Base-by-base conservation (phyloP, 2,329 filamentous ascomycete species). In the Tolypocladium amazonense region DNA sequence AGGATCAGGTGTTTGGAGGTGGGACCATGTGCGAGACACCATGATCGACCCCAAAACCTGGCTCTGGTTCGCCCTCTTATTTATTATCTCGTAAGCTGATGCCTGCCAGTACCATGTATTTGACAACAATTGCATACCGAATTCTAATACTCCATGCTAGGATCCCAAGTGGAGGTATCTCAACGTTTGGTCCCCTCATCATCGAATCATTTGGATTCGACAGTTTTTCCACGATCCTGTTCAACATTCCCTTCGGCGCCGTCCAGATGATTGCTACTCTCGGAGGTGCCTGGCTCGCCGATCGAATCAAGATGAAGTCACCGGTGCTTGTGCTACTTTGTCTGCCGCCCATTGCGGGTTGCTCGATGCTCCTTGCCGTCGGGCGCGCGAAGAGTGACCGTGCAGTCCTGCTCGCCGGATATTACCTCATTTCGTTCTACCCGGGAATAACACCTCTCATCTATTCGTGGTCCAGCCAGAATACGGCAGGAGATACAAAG, bases 401-500 rank as follows among this genome's bases (percentile, higher is more conserved):
- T 52, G 81, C 72, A 0, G 71, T 80, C 1, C 69, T 85, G 7
- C 73, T 87, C 3, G 77, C 77, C 2, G 83, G 82, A 4, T 85
- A 83, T 64, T 84, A 84, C 62, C 75, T 82, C 7, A 78, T 84
- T n/a, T 84, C 81, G 0, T 80, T 84, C 3, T 86, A 84, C 61
- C 83, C 72, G 1, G 72, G 72, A 5, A 73, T 74, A 9, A 71
- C 85, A 4, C 85, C 83, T 0, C 71, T 86, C 37, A 81, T 86
- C 43, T 86, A 83, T 63, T 81, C 81, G 0, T 86, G 82, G 82
- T 82, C 81, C 2, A 76, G 80, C 2, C 81, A 84, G 62, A 87
- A 87, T 63, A 86, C 86, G 0, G 86, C 82, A 0, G 86, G 87
- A 1, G 85, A 89, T 66, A 89, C 86, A 0, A 89, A 89, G 71